A percentile compares a stretch with the other conserved stretches of the same genome.
phyloP scores from a whole-genome alignment of 2,329 filamentous ascomycete species.

The Pseudogymnoascus sp. region DNA sequence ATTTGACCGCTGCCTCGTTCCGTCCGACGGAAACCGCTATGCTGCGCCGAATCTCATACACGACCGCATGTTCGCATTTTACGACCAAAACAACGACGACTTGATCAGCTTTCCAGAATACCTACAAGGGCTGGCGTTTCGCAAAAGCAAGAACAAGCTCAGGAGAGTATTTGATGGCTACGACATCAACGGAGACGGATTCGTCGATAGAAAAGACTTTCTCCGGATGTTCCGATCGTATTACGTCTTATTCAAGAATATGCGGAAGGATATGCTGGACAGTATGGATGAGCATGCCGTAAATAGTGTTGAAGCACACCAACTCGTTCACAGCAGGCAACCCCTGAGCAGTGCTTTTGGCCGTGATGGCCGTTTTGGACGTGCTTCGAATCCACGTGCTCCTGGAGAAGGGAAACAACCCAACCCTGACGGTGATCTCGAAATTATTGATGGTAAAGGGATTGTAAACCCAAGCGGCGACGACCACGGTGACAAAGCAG shows the following conservation, averaged over 20 bases:
- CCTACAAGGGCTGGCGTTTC: conserved; percentile 68
- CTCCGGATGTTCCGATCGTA: conserved; percentile 87
- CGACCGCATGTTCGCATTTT: conserved; percentile 94
- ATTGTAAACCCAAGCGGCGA: conserved; percentile 52
- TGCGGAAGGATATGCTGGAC: conserved; percentile 76
- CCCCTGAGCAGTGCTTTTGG: conserved; percentile 70
- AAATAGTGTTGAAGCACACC: conserved; percentile 66
- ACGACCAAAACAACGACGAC: conserved; percentile 82
- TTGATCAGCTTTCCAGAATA: conserved; percentile 92
- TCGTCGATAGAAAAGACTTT: conserved; percentile 77
- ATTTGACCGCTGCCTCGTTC: conserved; percentile 85
- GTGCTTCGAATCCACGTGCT: conserved; percentile 51
- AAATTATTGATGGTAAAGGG: conserved; percentile 52
- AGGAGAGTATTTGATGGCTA: conserved; percentile 77
- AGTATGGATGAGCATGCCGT: conserved; percentile 71
- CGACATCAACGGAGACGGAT: conserved; percentile 83
- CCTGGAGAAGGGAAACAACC: conserved; percentile 56
- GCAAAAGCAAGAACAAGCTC: conserved; percentile 61
- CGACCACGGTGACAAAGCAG: conserved; percentile 33
- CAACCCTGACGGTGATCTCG: conserved; percentile 55
- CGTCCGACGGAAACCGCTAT: conserved; percentile 71
- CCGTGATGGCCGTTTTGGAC: conserved; percentile 61
- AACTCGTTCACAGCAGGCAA: conserved; percentile 67
- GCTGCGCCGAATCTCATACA: conserved; percentile 83
- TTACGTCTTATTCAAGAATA: conserved; percentile 82